A percentile compares a stretch with the other conserved stretches of the same genome.
phyloP scores from a whole-genome alignment of 1,284 basidiomycete genomes.

The Testicularia cyperi region DNA sequence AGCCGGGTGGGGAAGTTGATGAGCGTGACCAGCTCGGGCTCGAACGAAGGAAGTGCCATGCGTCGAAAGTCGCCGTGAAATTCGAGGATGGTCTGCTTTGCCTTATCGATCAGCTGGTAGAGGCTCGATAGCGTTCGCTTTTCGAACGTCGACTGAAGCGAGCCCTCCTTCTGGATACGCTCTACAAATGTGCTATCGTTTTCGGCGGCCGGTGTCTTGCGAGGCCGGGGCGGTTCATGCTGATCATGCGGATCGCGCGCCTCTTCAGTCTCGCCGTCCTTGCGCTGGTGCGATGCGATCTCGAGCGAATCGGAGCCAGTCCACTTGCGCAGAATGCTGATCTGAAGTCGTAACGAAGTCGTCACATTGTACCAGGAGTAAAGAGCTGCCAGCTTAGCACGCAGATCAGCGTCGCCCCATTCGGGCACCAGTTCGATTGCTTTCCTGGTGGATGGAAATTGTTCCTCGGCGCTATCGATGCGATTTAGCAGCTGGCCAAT shows the following conservation, averaged over 20 bases:
- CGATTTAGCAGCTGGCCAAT: constrained; percentile 43
- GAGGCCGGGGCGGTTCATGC: constrained; percentile 9
- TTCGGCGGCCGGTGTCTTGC: constrained; percentile 7
- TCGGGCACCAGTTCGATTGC: constrained; percentile 47
- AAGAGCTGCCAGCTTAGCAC: constrained; percentile 51
- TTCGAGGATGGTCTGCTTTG: constrained; percentile 83
- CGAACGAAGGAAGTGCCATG: constrained; percentile 90
- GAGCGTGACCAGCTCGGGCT: constrained; percentile 85
- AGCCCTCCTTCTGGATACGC: constrained; percentile 91
- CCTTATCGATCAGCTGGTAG: constrained; percentile 79
- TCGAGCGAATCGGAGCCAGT: constrained; percentile 52
- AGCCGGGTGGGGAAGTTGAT: constrained; percentile 94
- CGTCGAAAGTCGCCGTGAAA: constrained; percentile 72
- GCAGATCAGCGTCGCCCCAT: constrained; percentile 45
- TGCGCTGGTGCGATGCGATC: constrained; percentile 20
- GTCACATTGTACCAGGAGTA: constrained; percentile 57
- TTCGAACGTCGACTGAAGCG: constrained; percentile 88
- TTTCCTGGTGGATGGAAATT: constrained; percentile 53
- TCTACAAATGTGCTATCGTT: constrained; percentile 72
- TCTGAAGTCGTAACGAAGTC: constrained; percentile 46
- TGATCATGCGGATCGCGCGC: background rate
- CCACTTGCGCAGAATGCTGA: constrained; percentile 54
- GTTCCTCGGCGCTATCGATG: constrained; percentile 53
- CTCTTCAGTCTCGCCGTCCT: background rate
- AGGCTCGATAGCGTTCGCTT: constrained; percentile 86